Evolutionary conservation across 2,329 filamentous ascomycete species (phyloP).

Genomic region (Penicillium paneum): DNA sequence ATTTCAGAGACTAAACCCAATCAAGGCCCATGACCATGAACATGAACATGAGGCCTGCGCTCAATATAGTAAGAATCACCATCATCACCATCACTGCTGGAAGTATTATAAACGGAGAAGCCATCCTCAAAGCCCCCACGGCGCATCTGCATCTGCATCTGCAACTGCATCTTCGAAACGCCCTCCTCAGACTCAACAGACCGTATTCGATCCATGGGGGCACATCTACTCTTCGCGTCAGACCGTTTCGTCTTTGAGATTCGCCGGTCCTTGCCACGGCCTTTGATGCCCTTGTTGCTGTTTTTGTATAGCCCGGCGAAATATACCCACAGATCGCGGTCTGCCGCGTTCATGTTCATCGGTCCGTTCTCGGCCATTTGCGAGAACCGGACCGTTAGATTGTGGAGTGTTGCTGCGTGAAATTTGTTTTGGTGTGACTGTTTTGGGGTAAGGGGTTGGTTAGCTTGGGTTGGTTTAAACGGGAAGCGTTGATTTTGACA

Average conservation of each 20-base stretch:
- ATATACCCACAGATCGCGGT: conserved; percentile 78
- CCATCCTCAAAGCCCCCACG: conserved; percentile 28
- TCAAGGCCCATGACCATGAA: neutral
- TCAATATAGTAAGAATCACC: conserved; percentile 28
- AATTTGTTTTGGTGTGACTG: conserved; percentile 93
- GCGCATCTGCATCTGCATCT: conserved; percentile 9
- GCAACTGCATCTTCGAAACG: conserved; percentile 10
- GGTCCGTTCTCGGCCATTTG: conserved; percentile 58
- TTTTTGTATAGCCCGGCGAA: conserved; percentile 91
- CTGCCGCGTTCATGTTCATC: conserved; percentile 63
- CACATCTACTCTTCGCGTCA: conserved; percentile 6
- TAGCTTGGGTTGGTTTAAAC: conserved; percentile 1
- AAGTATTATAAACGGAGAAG: conserved; percentile 30
- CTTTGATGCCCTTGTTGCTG: conserved; percentile 97
- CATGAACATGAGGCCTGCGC: conserved; percentile 11
- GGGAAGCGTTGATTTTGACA: neutral
- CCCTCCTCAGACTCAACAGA: conserved; percentile 27
- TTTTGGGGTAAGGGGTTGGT: conserved; percentile 1
- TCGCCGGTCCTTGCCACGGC: conserved; percentile 75
- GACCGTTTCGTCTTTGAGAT: conserved; percentile 35
- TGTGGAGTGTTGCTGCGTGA: conserved; percentile 69
- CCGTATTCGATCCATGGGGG: conserved; percentile 16
- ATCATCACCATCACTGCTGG: conserved; percentile 36
- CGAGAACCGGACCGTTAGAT: conserved; percentile 69
- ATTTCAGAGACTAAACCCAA: neutral